Conservation (phyloP, 2,329 filamentous ascomycete genomes). For the Diplodia seriata region DNA sequence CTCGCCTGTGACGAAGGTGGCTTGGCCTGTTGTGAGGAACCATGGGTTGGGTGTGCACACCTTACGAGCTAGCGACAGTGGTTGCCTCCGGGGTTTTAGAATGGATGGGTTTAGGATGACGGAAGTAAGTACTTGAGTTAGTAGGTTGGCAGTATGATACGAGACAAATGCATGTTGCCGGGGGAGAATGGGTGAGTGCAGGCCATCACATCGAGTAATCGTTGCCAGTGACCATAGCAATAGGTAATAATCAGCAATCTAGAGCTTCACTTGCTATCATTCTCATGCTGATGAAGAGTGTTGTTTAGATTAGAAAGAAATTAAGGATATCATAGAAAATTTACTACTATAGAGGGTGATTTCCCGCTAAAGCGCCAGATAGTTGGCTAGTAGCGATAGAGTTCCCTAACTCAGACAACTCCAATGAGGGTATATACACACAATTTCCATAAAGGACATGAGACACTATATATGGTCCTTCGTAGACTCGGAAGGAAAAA, state of each 20-base stretch:
- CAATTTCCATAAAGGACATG: slow-evolving; percentile 3
- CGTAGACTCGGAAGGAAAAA: not conserved
- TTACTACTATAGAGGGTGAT: not conserved
- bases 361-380: not conserved
- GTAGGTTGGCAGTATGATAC: not conserved
- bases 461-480: slow-evolving; percentile 2
- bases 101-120: not conserved
- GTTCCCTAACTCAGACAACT: not conserved
- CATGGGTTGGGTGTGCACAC: not conserved
- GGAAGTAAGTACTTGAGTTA: not conserved
- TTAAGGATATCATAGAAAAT: slow-evolving; percentile 7
- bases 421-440: slow-evolving; percentile 23
- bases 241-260: not conserved
- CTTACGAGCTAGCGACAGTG: not conserved
- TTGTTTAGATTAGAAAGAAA: not conserved
- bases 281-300: not conserved
- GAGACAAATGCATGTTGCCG: not conserved
- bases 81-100: not conserved
- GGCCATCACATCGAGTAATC: not conserved
- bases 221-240: not conserved
- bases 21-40: not conserved
- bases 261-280: not conserved
- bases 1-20: not conserved
- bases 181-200: not conserved
- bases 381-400: not conserved